Evolutionary conservation across 192 early-diverging fungal species (phyloP).

Genomic region (Gamsiella multidivaricata): DNA sequence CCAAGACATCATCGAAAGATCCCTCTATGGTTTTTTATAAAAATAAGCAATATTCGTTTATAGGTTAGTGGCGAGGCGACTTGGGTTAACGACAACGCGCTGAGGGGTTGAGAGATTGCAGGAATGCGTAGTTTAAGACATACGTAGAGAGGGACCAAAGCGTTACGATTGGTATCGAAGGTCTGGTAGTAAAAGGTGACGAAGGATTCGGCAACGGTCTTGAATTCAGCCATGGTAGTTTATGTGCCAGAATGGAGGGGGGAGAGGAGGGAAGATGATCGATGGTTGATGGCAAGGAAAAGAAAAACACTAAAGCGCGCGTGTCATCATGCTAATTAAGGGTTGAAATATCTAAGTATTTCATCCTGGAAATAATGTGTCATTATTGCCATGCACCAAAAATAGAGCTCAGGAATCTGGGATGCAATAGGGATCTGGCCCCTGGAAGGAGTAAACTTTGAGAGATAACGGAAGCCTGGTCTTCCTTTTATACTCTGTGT

Average conservation of each 20-base stretch:
- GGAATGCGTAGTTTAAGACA: conserved; percentile 25
- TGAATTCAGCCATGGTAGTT: conserved; percentile 15
- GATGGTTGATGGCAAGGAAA: neutral
- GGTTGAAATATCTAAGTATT: no score
- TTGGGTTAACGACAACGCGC: no score
- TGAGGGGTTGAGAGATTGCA: no score
- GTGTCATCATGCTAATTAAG: neutral
- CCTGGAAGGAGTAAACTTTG: no score
- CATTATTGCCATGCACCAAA: no score
- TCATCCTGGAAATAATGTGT: no score
- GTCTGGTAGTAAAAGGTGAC: conserved; percentile 87
- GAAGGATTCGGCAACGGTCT: conserved; percentile 74
- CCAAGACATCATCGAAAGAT: conserved; percentile 87
- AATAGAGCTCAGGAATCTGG: no score
- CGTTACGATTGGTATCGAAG: conserved; percentile 79
- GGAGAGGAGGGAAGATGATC: conserved; percentile 2
- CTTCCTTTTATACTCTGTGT: no score
- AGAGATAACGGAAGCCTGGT: no score
- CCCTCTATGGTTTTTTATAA: conserved; percentile 61
- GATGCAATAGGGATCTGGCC: no score
- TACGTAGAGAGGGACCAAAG: conserved; percentile 85
- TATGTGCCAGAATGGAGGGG: neutral
- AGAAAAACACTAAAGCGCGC: neutral
- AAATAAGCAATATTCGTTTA: neutral
- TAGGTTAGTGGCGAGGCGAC: neutral